Percentiles rank a stretch among this genome's conserved stretches.
phyloP scores from a whole-genome alignment of 2,329 filamentous ascomycete genomes.

The Dendrostoma leiphaemia region DNA sequence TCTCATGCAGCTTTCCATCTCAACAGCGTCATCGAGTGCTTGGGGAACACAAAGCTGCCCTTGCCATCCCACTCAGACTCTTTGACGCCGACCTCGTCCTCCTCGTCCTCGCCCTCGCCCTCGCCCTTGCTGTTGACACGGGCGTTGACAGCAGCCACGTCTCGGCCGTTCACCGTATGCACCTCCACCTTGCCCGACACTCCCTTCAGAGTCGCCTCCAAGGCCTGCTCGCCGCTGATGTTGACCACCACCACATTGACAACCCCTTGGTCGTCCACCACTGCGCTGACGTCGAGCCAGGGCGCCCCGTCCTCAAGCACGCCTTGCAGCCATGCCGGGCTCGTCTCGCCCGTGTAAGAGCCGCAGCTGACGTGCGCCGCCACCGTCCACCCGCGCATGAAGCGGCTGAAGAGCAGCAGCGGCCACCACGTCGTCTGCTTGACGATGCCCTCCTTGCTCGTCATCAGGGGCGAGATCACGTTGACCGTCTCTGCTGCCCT shows the following conservation, averaged over 20 bases:
- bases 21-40: conserved; percentile 69
- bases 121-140: too few relatives aligned
- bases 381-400: conserved; percentile 72
- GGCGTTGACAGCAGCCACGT: conserved; percentile 61
- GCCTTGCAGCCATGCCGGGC: conserved; percentile 63
- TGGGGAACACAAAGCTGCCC: conserved; percentile 63
- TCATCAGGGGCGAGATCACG: conserved; percentile 76
- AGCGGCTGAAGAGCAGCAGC: conserved; percentile 64
- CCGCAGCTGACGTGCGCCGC: conserved; percentile 62
- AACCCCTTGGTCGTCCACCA: conserved; percentile 54
- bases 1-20: conserved; percentile 37
- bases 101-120: conserved; percentile 59
- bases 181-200: conserved; percentile 53
- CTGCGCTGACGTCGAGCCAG: conserved; percentile 67
- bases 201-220: conserved; percentile 60
- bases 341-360: conserved; percentile 65
- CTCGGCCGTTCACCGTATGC: conserved; percentile 59
- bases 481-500: conserved; percentile 78
- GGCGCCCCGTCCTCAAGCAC: conserved; percentile 63
- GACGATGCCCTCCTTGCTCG: conserved; percentile 58
- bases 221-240: conserved; percentile 58
- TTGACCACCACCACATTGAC: conserved; percentile 73
- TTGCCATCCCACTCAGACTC: conserved; percentile 62
- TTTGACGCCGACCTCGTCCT: conserved; percentile 53
- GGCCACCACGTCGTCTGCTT: conserved; percentile 78